A percentile compares a stretch with the other conserved stretches of the same genome.
Conservation (phyloP, 2,329 filamentous ascomycete genomes). For the Pestalotiopsis sp. region DNA sequence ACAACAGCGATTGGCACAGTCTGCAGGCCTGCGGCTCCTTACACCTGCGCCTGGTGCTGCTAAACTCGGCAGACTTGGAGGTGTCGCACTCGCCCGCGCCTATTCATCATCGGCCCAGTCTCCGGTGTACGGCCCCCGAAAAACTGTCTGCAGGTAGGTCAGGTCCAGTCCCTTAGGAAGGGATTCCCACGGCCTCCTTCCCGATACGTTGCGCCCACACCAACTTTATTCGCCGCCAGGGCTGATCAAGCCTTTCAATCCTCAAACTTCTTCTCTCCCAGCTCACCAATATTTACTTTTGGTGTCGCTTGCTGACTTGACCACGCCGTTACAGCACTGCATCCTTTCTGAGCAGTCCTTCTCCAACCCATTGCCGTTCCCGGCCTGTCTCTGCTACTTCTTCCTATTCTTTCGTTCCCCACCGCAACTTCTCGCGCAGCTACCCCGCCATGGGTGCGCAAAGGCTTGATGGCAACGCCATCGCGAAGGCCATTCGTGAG, state of each 20-base stretch:
- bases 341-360: neutral
- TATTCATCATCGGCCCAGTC: conserved; percentile 7
- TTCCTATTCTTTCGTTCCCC: conserved; percentile 10
- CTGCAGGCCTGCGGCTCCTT: conserved; percentile 12
- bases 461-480: conserved; percentile 94
- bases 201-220: neutral
- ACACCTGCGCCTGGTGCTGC: neutral
- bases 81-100: neutral
- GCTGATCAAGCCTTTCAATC: neutral
- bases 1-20: conserved; percentile 9
- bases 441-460: conserved; percentile 74
- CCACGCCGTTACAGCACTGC: neutral
- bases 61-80: conserved; percentile 17
- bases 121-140: conserved; percentile 6
- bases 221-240: conserved; percentile 5
- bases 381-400: conserved; percentile 1
- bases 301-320: neutral
- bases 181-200: conserved; percentile 10
- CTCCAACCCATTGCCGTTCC: neutral
- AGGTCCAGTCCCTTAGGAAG: neutral
- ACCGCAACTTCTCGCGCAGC: conserved; percentile 48
- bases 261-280: neutral
- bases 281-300: neutral
- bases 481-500: conserved; percentile 90
- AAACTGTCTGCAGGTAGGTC: conserved; percentile 10